phyloP scores from a whole-genome alignment of 1,284 basidiomycete genomes.

The Puccinia hordei region DNA sequence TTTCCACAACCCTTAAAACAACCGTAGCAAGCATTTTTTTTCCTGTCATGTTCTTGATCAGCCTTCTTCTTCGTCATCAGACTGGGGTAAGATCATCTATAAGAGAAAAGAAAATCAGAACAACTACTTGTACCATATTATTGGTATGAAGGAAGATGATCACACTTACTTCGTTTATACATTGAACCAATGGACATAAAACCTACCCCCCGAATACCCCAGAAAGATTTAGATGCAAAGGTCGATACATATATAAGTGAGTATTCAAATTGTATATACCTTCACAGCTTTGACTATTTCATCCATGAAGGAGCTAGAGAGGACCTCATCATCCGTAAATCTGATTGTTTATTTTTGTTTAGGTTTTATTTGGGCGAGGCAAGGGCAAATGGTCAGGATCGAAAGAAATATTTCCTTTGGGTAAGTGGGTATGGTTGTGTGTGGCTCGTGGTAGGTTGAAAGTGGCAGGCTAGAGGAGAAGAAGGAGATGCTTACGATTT shows the following conservation, averaged over 20 bases:
- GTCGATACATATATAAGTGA: neutral
- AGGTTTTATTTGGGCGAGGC: neutral
- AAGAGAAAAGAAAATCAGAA: neutral
- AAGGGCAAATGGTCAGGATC: neutral
- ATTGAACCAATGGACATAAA: slow-evolving; percentile 31
- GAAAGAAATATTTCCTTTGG: neutral
- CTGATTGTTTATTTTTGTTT: neutral
- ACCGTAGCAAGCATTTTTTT: no score
- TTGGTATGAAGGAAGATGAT: neutral
- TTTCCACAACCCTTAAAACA: neutral
- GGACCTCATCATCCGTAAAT: slow-evolving; percentile 23
- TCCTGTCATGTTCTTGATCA: neutral
- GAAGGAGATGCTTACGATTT: slow-evolving; percentile 21
- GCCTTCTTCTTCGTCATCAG: slow-evolving; percentile 23
- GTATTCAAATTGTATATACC: neutral
- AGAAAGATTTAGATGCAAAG: neutral
- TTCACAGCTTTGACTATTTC: slow-evolving; percentile 32
- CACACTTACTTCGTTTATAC: slow-evolving; percentile 33
- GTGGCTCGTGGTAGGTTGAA: neutral
- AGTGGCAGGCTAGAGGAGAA: neutral
- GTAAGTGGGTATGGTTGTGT: neutral
- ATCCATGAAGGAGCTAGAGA: slow-evolving; percentile 28
- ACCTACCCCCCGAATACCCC: slow-evolving; percentile 15
- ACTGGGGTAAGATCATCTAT: slow-evolving; percentile 30
- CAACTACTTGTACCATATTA: neutral